A percentile compares a stretch with the other conserved stretches of the same genome.
Evolutionary conservation across 108 stramenopile species (phyloP).

Genomic region (Chaetoceros muelleri): DNA sequence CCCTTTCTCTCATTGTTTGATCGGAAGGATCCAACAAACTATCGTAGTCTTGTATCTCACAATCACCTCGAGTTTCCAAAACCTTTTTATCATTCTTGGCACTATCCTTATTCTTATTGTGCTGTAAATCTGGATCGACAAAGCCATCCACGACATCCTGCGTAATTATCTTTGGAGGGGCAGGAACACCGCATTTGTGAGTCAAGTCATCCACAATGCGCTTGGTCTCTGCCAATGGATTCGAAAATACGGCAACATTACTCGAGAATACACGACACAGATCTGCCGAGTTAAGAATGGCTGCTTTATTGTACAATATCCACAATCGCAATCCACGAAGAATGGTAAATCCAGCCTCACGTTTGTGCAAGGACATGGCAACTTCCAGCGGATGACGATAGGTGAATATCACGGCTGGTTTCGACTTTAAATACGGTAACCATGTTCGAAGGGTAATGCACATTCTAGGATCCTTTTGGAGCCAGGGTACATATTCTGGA

Average conservation of each 20-base stretch:
- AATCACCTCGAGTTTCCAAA: slow-evolving; percentile 25
- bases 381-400: slow-evolving; percentile 91
- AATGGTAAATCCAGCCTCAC: slow-evolving; percentile 47
- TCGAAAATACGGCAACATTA: slow-evolving; percentile 58
- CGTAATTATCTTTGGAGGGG: slow-evolving; percentile 42
- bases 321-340: slow-evolving; percentile 69
- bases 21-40: slow-evolving; percentile 16
- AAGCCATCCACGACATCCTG: slow-evolving; percentile 64
- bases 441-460: slow-evolving; percentile 82
- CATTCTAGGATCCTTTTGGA: slow-evolving; percentile 91
- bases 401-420: slow-evolving; percentile 82
- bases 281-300: slow-evolving; percentile 57
- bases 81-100: slow-evolving; percentile 8
- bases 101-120: slow-evolving; percentile 37
- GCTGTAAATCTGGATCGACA: slow-evolving; percentile 70
- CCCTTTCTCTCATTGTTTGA: slow-evolving; percentile 14
- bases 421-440: slow-evolving; percentile 58
- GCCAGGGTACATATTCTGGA: slow-evolving; percentile 51
- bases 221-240: slow-evolving; percentile 61
- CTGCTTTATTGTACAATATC: slow-evolving; percentile 82
- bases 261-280: slow-evolving; percentile 68
- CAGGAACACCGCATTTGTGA: slow-evolving; percentile 47
- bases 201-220: slow-evolving; percentile 67
- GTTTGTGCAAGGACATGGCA: slow-evolving; percentile 72
- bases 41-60: slow-evolving; percentile 38